Percentiles rank a stretch among this genome's conserved stretches.
Evolutionary conservation across 1,139 yeast genomes (phyloP).

Genomic region (Yamadazyma atlantica): DNA sequence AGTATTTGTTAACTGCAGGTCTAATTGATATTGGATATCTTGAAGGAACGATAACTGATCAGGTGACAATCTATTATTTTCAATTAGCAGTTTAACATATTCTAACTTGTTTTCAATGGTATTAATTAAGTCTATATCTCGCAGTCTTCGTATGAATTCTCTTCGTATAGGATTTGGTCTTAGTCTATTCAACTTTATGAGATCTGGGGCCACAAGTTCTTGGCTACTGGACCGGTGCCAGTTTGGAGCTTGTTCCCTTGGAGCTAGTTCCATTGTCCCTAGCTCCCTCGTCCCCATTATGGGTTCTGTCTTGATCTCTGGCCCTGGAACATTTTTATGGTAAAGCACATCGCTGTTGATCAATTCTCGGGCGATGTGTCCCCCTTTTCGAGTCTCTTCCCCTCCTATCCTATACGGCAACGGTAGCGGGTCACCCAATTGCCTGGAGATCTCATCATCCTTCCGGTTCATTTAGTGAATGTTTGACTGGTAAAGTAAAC

Average conservation of each 20-base stretch:
- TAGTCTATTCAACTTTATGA: conserved; percentile 1
- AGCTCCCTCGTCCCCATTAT: too few relatives aligned
- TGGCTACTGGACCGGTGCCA: too few relatives aligned
- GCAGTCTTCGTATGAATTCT: conserved; percentile 8
- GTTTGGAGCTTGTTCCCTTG: too few relatives aligned
- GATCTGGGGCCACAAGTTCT: too few relatives aligned
- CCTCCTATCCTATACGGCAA: conserved; percentile 26
- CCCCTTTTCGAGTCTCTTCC: neutral
- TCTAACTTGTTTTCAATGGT: conserved; percentile 11
- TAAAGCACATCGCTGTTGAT: conserved; percentile 8
- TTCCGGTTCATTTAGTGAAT: too few relatives aligned
- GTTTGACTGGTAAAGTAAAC: conserved; percentile 1
- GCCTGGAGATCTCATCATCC: conserved; percentile 13
- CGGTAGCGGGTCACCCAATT: conserved; percentile 39
- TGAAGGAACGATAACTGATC: conserved; percentile 9
- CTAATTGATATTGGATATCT: conserved; percentile 11
- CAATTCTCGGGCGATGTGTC: conserved; percentile 3
- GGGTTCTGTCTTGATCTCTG: conserved; percentile 1
- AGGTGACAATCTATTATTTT: conserved; percentile 6
- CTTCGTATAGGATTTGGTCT: conserved; percentile 17
- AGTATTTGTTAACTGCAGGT: conserved; percentile 2
- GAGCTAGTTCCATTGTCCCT: too few relatives aligned
- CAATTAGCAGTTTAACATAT: conserved; percentile 8
- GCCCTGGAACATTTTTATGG: conserved; percentile 3
- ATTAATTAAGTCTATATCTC: conserved; percentile 8